Evolutionary conservation across 352 stramenopile species (phyloP).

Genomic region (Phytophthora colocasiae): DNA sequence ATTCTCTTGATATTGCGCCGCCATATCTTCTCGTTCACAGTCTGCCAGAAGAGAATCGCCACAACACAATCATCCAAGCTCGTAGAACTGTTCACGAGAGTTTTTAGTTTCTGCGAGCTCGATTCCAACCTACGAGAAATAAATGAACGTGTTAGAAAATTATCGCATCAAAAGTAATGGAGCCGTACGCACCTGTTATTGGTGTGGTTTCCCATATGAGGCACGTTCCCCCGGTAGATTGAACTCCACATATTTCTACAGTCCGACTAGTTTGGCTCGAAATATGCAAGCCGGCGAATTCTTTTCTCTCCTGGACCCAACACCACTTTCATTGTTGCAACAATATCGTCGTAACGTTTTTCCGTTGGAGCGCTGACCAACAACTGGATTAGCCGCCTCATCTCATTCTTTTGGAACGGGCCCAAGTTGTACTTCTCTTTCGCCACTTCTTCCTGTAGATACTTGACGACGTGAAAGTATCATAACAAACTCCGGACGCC

Average conservation of each 20-base stretch:
- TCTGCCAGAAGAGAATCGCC: constrained; percentile 8
- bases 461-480: constrained; percentile 17
- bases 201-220: constrained; percentile 18
- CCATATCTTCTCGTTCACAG: constrained; percentile 3
- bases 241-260: constrained; percentile 11
- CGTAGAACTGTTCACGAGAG: not conserved
- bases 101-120: constrained; percentile 12
- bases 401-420: constrained; percentile 1
- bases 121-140: not conserved
- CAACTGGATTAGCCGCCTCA: constrained; percentile 3
- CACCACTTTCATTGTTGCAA: constrained; percentile 9
- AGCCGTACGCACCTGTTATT: constrained; percentile 12
- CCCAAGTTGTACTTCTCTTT: constrained; percentile 8
- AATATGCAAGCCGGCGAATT: not conserved
- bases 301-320: not conserved
- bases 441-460: constrained; percentile 5
- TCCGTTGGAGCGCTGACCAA: constrained; percentile 6
- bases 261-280: not conserved
- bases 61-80: constrained; percentile 14
- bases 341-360: not conserved
- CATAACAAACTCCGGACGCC: constrained; percentile 7
- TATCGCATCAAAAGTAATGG: no score
- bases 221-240: constrained; percentile 10
- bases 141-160: no score
- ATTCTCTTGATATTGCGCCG: not conserved